Percentiles rank a stretch among this genome's conserved stretches.
phyloP scores from a whole-genome alignment of 495 filamentous ascomycete genomes.

The Aspergillus biplanus region DNA sequence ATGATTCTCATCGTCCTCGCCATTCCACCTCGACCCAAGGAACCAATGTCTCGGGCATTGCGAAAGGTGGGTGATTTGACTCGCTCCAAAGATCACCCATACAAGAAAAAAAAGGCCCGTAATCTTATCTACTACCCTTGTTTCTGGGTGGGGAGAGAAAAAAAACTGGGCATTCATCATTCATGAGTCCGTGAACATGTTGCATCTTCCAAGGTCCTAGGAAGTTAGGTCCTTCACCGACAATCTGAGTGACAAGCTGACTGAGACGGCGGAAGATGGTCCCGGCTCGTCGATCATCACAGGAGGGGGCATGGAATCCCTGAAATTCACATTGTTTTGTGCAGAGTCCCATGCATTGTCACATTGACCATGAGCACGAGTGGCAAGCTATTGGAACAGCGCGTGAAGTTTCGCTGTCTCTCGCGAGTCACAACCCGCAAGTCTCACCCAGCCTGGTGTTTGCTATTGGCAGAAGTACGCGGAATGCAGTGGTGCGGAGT shows the following conservation, averaged over 20 bases:
- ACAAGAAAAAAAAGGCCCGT: not conserved
- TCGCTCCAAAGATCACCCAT: not conserved
- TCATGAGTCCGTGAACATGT: not conserved
- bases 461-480: slow-evolving; percentile 7
- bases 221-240: not conserved
- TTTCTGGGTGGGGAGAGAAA: slow-evolving; percentile 1
- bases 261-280: slow-evolving; percentile 2
- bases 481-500: not conserved
- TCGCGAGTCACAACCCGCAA: not conserved
- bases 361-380: slow-evolving; percentile 12
- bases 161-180: not conserved
- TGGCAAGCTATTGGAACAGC: not conserved
- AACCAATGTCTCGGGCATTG: slow-evolving; percentile 5
- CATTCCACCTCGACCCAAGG: slow-evolving; percentile 12
- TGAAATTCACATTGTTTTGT: slow-evolving; percentile 4
- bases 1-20: not conserved
- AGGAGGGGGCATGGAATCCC: not conserved
- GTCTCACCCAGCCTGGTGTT: not conserved
- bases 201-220: not conserved
- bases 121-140: not conserved
- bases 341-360: slow-evolving; percentile 19
- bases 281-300: not conserved
- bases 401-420: not conserved
- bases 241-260: not conserved
- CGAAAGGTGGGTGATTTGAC: not conserved